A percentile compares a stretch with the other conserved stretches of the same genome.
These are phyloP conservation scores for Leishmania tropica DNA, from an alignment of 208 protist genomes.

Conservation along the genomic window DNA sequence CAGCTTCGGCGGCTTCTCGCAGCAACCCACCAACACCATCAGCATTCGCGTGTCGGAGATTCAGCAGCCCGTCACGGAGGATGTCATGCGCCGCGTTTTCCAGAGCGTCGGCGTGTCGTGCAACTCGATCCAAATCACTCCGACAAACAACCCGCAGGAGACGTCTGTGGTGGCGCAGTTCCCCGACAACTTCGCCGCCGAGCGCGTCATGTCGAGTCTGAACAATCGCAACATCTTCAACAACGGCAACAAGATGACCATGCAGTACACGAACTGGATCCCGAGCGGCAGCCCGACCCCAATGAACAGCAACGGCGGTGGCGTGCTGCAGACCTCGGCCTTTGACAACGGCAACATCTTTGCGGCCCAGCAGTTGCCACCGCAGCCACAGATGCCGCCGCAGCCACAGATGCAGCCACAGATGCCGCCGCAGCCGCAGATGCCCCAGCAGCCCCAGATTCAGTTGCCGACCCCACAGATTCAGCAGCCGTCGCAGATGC, in stretches of 20 bases:
- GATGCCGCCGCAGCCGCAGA: constrained; percentile 4
- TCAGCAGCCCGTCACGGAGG: constrained; percentile 81
- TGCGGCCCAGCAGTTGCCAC: constrained; percentile 15
- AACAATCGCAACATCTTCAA: constrained; percentile 91
- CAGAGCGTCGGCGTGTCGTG: constrained; percentile 70
- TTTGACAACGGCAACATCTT: constrained; percentile 19
- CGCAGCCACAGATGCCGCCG: constrained; percentile 21
- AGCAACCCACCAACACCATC: constrained; percentile 64
- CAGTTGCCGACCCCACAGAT: constrained; percentile 27
- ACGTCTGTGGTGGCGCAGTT: constrained; percentile 81
- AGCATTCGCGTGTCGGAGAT: constrained; percentile 78
- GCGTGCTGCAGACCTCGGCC: constrained; percentile 22
- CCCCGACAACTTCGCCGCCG: constrained; percentile 53
- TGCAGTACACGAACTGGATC: constrained; percentile 62
- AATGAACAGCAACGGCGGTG: constrained; percentile 24
- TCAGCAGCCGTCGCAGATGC: constrained; percentile 14
- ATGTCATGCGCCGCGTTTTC: constrained; percentile 88
- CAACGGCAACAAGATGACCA: constrained; percentile 87
- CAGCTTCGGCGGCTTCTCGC: constrained; percentile 25
- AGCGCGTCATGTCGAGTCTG: constrained; percentile 65
- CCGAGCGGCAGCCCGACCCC: constrained; percentile 21
- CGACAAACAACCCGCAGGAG: constrained; percentile 61
- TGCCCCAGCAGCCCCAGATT: constrained; percentile 17
- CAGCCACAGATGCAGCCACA: neutral
- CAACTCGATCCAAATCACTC: constrained; percentile 59